Percentiles rank a stretch among this genome's conserved stretches.
Conservation (phyloP, 1,284 basidiomycete species). For the Apiotrichum siamense region DNA sequence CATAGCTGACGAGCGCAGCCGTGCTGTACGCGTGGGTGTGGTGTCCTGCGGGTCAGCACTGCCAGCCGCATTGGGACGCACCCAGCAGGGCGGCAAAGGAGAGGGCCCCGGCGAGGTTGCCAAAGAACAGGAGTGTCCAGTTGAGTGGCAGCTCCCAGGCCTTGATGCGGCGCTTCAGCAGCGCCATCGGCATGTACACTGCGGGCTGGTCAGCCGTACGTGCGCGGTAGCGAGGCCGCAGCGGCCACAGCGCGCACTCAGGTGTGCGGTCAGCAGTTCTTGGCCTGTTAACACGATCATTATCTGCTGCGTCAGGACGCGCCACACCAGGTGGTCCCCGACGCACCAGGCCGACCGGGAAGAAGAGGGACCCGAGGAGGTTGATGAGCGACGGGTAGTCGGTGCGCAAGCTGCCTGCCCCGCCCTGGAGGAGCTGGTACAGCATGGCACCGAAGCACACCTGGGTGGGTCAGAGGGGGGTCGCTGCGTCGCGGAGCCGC, state of each 20-base stretch:
- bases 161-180: slow-evolving; percentile 19
- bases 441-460: slow-evolving; percentile 23
- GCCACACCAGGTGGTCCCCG: too few relatives aligned
- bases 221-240: background rate
- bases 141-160: slow-evolving; percentile 27
- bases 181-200: slow-evolving; percentile 23
- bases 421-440: slow-evolving; percentile 20
- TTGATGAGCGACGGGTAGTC: slow-evolving; percentile 19
- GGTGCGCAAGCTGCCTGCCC: slow-evolving; percentile 15
- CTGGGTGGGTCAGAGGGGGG: too few relatives aligned
- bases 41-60: slow-evolving; percentile 6
- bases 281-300: slow-evolving; percentile 26
- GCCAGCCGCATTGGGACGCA: background rate
- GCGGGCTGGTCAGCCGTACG: background rate
- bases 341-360: slow-evolving; percentile 25
- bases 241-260: slow-evolving; percentile 23
- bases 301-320: too few relatives aligned
- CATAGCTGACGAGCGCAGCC: slow-evolving; percentile 13
- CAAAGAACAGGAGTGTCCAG: slow-evolving; percentile 43
- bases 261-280: slow-evolving; percentile 23
- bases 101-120: slow-evolving; percentile 40
- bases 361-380: slow-evolving; percentile 21
- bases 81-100: slow-evolving; percentile 33
- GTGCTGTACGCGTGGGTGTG: slow-evolving; percentile 19
- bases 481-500: too few relatives aligned